These are phyloP conservation scores for Lizonia empirigonia DNA, from an alignment of 2,329 filamentous ascomycete genomes.

Conservation along the genomic window DNA sequence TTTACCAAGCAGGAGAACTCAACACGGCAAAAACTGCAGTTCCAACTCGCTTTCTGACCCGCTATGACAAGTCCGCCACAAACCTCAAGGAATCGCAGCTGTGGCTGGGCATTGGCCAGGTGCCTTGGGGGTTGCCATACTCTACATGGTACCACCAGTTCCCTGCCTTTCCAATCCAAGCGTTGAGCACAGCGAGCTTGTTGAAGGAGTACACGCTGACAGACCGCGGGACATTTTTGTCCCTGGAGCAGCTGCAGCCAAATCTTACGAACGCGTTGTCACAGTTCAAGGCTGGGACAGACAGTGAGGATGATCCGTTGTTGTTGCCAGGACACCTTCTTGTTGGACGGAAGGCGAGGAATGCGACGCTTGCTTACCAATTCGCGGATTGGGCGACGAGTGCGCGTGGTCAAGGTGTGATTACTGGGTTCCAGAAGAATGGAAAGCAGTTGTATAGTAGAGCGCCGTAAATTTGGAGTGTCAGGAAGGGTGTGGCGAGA, in stretches of 20 bases:
- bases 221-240: constrained; percentile 54
- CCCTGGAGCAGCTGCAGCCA: constrained; percentile 33
- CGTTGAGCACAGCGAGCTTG: constrained; percentile 50
- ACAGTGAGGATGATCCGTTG: constrained; percentile 47
- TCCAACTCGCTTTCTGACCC: constrained; percentile 51
- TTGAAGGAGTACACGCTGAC: constrained; percentile 57
- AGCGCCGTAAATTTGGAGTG: constrained; percentile 31
- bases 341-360: constrained; percentile 45
- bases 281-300: constrained; percentile 48
- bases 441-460: constrained; percentile 48
- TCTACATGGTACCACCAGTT: constrained; percentile 58
- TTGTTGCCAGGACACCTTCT: constrained; percentile 54
- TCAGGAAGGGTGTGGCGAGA: too few relatives aligned
- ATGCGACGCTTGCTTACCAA: constrained; percentile 41
- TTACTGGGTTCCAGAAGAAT: constrained; percentile 48
- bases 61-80: constrained; percentile 58
- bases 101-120: constrained; percentile 56
- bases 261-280: constrained; percentile 43
- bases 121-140: constrained; percentile 54
- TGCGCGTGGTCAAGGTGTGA: constrained; percentile 47
- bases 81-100: constrained; percentile 57
- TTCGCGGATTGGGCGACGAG: constrained; percentile 51
- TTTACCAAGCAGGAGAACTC: constrained; percentile 45
- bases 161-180: constrained; percentile 54
- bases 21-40: constrained; percentile 34